Conservation (phyloP, 129 eudicot species). For the Centaurea solstitialis region DNA sequence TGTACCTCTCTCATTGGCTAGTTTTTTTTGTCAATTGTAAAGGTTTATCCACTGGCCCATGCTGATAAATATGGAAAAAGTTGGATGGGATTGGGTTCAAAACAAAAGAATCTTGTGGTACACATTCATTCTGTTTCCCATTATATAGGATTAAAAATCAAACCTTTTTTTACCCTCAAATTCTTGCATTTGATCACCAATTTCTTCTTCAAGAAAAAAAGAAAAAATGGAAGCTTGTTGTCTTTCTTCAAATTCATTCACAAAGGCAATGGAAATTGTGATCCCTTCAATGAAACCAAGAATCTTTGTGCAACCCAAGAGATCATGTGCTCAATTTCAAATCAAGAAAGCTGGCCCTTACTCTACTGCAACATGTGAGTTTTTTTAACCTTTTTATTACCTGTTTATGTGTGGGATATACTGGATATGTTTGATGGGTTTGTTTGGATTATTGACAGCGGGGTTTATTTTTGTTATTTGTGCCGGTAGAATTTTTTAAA, state of each 20-base stretch:
- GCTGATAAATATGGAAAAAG: slow-evolving; percentile 18
- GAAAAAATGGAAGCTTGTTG: slow-evolving; percentile 69
- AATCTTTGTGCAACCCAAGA: slow-evolving; percentile 39
- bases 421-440: background rate
- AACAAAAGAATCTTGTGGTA: slow-evolving; percentile 45
- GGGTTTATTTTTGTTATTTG: background rate
- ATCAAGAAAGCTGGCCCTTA: slow-evolving; percentile 30
- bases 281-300: slow-evolving; percentile 47
- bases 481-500: background rate
- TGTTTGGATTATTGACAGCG: background rate
- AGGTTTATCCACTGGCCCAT: slow-evolving; percentile 62
- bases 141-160: slow-evolving; percentile 18
- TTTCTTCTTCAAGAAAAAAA: slow-evolving; percentile 1
- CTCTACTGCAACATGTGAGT: slow-evolving; percentile 50
- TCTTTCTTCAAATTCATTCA: slow-evolving; percentile 59
- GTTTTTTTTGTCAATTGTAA: slow-evolving; percentile 25
- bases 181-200: slow-evolving; percentile 24
- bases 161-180: background rate
- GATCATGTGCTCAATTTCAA: slow-evolving; percentile 27
- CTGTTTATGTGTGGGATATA: background rate
- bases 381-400: background rate
- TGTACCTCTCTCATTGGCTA: slow-evolving; percentile 29
- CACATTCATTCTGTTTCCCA: slow-evolving; percentile 29
- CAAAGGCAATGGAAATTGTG: slow-evolving; percentile 47
- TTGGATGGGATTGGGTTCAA: slow-evolving; percentile 33